A percentile compares a stretch with the other conserved stretches of the same genome.
Conservation (phyloP, 164 flowering plant genomes). For the Kingdonia uniflora region DNA sequence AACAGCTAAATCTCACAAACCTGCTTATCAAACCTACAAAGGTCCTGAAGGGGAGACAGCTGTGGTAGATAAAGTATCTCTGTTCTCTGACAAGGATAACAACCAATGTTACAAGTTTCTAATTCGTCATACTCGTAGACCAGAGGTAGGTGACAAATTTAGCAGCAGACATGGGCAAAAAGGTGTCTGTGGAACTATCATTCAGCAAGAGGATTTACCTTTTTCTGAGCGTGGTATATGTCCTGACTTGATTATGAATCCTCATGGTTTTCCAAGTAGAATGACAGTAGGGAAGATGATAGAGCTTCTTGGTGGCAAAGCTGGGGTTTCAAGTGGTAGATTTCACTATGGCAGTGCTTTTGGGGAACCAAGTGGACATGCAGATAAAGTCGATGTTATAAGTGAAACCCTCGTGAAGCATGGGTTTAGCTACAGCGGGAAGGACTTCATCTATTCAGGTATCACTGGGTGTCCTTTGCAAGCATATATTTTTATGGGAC, state of each 20-base stretch:
- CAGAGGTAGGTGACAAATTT: conserved; percentile 99
- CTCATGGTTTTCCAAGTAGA: conserved; percentile 99
- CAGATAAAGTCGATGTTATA: conserved; percentile 85
- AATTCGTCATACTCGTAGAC: conserved; percentile 85
- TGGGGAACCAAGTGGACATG: conserved; percentile 98
- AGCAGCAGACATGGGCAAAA: conserved; percentile 99
- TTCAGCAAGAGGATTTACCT: conserved; percentile 94
- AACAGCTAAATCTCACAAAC: conserved; percentile 49
- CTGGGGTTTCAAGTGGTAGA: conserved; percentile 91
- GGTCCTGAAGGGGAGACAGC: conserved; percentile 63
- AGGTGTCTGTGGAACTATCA: conserved; percentile 92
- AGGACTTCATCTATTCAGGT: conserved; percentile 92
- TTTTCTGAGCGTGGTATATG: conserved; percentile 93
- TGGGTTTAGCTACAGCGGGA: conserved; percentile 92
- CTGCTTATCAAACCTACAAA: conserved; percentile 34
- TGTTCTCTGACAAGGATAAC: conserved; percentile 39
- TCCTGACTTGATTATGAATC: conserved; percentile 98
- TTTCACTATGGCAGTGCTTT: conserved; percentile 99
- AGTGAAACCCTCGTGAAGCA: conserved; percentile 84
- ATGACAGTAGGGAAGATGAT: conserved; percentile 99
- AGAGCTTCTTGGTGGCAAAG: conserved; percentile 96
- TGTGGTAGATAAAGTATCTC: conserved; percentile 80
- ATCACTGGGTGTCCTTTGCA: conserved; percentile 85
- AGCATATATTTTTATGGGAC: conserved; percentile 96
- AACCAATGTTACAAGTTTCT: conserved; percentile 52